Evolutionary conservation across 805 yeast species (phyloP).

Genomic region (Pichia scutulata): DNA sequence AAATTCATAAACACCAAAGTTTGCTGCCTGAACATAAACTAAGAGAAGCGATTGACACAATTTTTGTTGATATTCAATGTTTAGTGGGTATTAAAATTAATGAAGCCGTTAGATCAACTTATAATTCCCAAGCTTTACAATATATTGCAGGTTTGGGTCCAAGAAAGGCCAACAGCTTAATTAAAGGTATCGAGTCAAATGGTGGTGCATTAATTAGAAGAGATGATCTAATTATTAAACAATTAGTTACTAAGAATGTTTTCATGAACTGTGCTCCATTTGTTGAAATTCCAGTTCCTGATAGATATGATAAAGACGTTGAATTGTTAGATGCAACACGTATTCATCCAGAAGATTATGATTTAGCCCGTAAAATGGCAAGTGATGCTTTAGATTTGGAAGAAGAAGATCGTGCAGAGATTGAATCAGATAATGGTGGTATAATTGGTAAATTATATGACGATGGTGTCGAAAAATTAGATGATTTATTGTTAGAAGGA

Average conservation of each 20-base stretch:
- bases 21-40: slow-evolving; percentile 59
- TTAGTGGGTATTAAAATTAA: slow-evolving; percentile 92
- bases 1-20: slow-evolving; percentile 63
- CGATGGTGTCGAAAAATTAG: slow-evolving; percentile 67
- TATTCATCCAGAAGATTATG: slow-evolving; percentile 97
- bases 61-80: slow-evolving; percentile 83
- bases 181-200: slow-evolving; percentile 66
- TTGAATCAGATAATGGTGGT: slow-evolving; percentile 76
- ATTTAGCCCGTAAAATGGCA: slow-evolving; percentile 93
- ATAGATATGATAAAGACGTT: slow-evolving; percentile 49
- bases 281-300: slow-evolving; percentile 62
- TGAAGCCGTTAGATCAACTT: slow-evolving; percentile 72
- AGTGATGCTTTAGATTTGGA: slow-evolving; percentile 95
- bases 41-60: slow-evolving; percentile 61
- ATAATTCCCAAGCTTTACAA: slow-evolving; percentile 62
- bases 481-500: slow-evolving; percentile 81
- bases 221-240: slow-evolving; percentile 76
- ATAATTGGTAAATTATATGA: slow-evolving; percentile 66
- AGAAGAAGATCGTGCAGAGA: slow-evolving; percentile 72
- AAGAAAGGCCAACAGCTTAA: slow-evolving; percentile 81
- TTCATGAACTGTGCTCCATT: slow-evolving; percentile 92
- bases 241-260: slow-evolving; percentile 68
- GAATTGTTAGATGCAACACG: slow-evolving; percentile 90
- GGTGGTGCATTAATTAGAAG: slow-evolving; percentile 61
- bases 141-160: slow-evolving; percentile 92